Evolutionary conservation across 1,139 yeast genomes (phyloP), one percentile per base, ranked within the genome.

Genomic region (Candida anutae): DNA sequence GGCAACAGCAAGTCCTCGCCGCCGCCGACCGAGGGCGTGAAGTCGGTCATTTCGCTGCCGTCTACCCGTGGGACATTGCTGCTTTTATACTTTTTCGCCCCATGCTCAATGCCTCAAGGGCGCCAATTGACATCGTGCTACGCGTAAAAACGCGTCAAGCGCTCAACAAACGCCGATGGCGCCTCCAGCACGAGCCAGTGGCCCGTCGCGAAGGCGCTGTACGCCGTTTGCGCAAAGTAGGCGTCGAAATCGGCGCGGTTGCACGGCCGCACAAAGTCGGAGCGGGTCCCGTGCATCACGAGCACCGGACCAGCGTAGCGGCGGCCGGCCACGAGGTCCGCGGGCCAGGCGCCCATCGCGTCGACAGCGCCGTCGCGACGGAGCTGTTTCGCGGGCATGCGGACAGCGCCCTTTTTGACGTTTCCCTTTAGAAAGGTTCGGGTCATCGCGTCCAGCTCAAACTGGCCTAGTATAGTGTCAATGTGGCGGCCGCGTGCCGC

Each of bases 41-140:
- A 61, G 37, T 62, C 69, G 16, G 67, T 54, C 69, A 62, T 62
- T n/a, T n/a, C n/a, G n/a, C n/a, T n/a, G n/a, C n/a, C n/a, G n/a
- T n/a, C n/a, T n/a, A n/a, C n/a, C n/a, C n/a, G n/a, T n/a, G n/a
- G n/a, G n/a, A n/a, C n/a, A n/a, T n/a, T 18, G 17, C 4, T 25
- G 22, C 20, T 25, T 19, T 15, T 25, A 18, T 25, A 18, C 27
- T 19, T 17, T 10, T 17, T 17, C 20, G 8, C 10, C 20, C 10
- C 10, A 8, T 17, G 10, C 10, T 17, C 20, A 8, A 8, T 10
- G 8, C 10, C 20, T 17, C 20, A 17, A 17, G 20, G 8, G 8
- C 20, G 8, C 20, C 20, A n/a, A n/a, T n/a, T n/a, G n/a, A n/a
- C n/a, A n/a, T n/a, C n/a, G n/a, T n/a, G n/a, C n/a, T 17, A 17